Conservation (phyloP, 441 rosid species). For the Eruca vesicaria region DNA sequence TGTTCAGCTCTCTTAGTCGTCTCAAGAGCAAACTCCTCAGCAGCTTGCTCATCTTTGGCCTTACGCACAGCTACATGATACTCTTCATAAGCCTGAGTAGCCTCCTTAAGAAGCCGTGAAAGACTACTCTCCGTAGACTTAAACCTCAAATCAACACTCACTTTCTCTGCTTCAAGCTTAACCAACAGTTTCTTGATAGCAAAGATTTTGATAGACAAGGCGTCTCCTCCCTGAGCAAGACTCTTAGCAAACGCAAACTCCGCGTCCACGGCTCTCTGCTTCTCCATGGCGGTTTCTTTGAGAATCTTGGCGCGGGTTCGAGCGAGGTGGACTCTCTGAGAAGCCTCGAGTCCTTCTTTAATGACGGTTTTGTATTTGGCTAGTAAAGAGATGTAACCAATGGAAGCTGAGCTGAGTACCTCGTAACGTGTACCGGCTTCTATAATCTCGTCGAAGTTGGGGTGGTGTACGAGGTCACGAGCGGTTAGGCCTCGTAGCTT, state of each 20-base stretch:
- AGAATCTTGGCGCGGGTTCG: conserved; percentile 31
- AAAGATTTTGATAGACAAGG: conserved; percentile 18
- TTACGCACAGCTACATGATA: conserved; percentile 34
- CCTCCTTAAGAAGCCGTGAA: conserved; percentile 30
- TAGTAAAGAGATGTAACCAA: conserved; percentile 39
- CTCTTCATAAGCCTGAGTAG: conserved; percentile 32
- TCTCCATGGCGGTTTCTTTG: conserved; percentile 34
- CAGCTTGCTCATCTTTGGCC: conserved; percentile 36
- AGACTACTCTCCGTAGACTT: conserved; percentile 16
- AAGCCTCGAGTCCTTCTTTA: conserved; percentile 39
- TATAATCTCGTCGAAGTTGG: conserved; percentile 31
- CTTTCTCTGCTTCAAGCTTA: conserved; percentile 32
- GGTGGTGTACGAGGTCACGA: conserved; percentile 34
- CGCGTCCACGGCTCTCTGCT: conserved; percentile 27
- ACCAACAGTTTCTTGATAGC: conserved; percentile 35
- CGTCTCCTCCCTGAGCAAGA: conserved; percentile 30
- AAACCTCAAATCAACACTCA: conserved; percentile 16
- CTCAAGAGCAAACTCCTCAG: conserved; percentile 35
- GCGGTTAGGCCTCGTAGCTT: conserved; percentile 33
- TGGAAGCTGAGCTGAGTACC: conserved; percentile 36
- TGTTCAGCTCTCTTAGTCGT: conserved; percentile 32
- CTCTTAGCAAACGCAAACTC: conserved; percentile 14
- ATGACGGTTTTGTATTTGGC: conserved; percentile 40
- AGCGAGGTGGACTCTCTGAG: conserved; percentile 34
- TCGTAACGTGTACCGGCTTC: conserved; percentile 36